Percentiles rank a stretch among this genome's conserved stretches.
Evolutionary conservation across 768 basidiomycete species (phyloP).

Genomic region (Grammothele lineata): DNA sequence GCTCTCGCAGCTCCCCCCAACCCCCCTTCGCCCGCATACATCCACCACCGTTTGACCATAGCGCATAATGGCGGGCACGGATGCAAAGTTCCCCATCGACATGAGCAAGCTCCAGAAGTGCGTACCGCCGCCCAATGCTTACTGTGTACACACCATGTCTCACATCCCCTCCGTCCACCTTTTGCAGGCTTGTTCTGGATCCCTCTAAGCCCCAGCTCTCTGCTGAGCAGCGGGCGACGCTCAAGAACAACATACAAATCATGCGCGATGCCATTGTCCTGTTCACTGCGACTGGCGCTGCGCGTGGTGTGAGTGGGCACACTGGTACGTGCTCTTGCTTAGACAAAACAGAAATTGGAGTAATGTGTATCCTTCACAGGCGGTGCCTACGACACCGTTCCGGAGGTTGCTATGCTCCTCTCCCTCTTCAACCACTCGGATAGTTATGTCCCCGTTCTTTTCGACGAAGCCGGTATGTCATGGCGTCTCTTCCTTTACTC

Average conservation of each 20-base stretch:
- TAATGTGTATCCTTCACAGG: conserved; percentile 18
- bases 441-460: conserved; percentile 64
- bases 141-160: too few relatives aligned
- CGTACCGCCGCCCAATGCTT: conserved; percentile 3
- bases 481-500: not conserved
- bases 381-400: conserved; percentile 62
- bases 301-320: conserved; percentile 84
- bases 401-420: conserved; percentile 78
- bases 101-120: conserved; percentile 75
- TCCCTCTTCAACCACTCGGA: conserved; percentile 64
- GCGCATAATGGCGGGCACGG: conserved; percentile 36
- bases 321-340: conserved; percentile 51
- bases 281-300: conserved; percentile 83
- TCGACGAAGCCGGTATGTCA: conserved; percentile 74
- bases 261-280: conserved; percentile 82
- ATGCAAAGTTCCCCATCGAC: conserved; percentile 67
- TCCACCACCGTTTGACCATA: not conserved
- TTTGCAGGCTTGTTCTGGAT: conserved; percentile 63
- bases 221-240: conserved; percentile 51
- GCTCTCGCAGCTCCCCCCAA: conserved; percentile 2
- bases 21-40: not conserved
- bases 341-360: not conserved
- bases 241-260: conserved; percentile 72
- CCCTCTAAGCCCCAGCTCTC: conserved; percentile 60
- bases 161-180: too few relatives aligned